phyloP scores from a whole-genome alignment of 495 filamentous ascomycete species.

The Tuber indicum region DNA sequence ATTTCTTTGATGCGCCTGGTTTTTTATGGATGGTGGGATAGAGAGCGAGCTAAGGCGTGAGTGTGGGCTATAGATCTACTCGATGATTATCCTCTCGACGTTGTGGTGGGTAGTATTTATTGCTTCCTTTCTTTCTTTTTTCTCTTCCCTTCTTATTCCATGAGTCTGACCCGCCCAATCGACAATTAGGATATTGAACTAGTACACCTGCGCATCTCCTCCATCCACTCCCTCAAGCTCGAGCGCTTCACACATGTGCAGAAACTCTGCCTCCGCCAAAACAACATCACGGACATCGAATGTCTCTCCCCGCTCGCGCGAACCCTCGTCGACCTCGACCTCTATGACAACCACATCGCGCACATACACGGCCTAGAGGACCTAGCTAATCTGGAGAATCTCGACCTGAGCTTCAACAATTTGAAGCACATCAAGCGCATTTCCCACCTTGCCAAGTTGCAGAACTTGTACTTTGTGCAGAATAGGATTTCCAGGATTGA shows the following conservation, averaged over 20 bases:
- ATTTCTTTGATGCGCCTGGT: conserved; percentile 12
- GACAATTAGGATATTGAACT: conserved; percentile 73
- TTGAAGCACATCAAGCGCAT: conserved; percentile 97
- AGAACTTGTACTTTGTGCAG: conserved; percentile 86
- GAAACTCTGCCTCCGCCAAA: conserved; percentile 89
- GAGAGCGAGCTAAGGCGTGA: conserved; percentile 14
- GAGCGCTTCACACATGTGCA: conserved; percentile 72
- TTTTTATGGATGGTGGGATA: background rate
- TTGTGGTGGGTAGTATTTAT: conserved; percentile 47
- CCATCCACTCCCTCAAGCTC: conserved; percentile 68
- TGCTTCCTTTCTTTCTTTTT: background rate
- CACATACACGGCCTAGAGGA: conserved; percentile 79
- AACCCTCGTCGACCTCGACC: conserved; percentile 74
- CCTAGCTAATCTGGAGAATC: conserved; percentile 62
- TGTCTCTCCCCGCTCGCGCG: conserved; percentile 57
- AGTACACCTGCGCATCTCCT: conserved; percentile 74
- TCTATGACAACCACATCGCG: conserved; percentile 95
- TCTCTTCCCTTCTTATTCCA: background rate
- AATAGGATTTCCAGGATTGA: conserved; percentile 90
- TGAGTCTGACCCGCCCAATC: background rate
- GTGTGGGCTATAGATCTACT: conserved; percentile 52
- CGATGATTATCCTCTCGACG: conserved; percentile 56
- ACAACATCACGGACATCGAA: conserved; percentile 73
- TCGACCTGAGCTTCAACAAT: conserved; percentile 97
- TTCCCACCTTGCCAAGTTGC: conserved; percentile 67